Conservation (phyloP, 1,139 yeast species). For the Hansenula lynferdii region DNA sequence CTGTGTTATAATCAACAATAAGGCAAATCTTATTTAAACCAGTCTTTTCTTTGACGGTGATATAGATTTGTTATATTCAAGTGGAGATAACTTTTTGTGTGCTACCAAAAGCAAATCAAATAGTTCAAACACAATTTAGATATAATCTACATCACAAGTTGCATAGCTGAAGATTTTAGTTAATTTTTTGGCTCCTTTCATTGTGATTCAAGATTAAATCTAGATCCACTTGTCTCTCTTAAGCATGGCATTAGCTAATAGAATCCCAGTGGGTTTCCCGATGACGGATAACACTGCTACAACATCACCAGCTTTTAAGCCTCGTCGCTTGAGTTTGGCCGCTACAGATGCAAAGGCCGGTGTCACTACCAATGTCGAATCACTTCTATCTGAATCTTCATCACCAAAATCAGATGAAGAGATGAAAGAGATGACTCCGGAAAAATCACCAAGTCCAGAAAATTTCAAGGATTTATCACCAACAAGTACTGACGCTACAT, state of each 20-base stretch:
- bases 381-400: slow-evolving; percentile 8
- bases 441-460: slow-evolving; percentile 26
- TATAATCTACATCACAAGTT: neutral
- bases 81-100: too few relatives aligned
- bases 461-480: slow-evolving; percentile 21
- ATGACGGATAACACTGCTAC: slow-evolving; percentile 25
- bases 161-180: slow-evolving; percentile 15
- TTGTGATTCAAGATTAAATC: too few relatives aligned
- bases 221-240: neutral
- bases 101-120: too few relatives aligned
- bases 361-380: slow-evolving; percentile 7
- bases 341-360: neutral
- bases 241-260: slow-evolving; percentile 51
- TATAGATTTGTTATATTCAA: too few relatives aligned
- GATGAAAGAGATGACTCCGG: slow-evolving; percentile 24
- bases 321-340: slow-evolving; percentile 33
- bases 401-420: slow-evolving; percentile 8
- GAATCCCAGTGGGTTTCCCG: slow-evolving; percentile 43
- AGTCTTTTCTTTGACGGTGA: too few relatives aligned
- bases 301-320: slow-evolving; percentile 42
- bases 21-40: neutral
- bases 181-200: slow-evolving; percentile 12
- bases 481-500: slow-evolving; percentile 15
- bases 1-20: too few relatives aligned
- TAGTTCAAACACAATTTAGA: too few relatives aligned